phyloP scores from a whole-genome alignment of 208 protist species.

The Acanthamoeba sp. region DNA sequence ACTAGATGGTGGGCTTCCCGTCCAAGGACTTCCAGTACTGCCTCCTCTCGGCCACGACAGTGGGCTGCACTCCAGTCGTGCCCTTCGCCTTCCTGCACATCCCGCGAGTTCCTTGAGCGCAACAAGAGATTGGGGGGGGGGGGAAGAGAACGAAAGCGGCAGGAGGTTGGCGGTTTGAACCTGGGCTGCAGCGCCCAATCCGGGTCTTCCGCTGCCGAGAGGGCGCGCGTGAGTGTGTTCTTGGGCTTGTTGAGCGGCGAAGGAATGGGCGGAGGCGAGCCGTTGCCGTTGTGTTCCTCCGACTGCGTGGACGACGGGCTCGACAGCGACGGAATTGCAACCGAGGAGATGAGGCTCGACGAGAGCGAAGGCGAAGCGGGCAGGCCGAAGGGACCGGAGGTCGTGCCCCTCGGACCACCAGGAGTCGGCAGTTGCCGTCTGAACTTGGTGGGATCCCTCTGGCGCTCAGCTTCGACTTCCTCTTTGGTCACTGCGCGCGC shows the following conservation, averaged over 20 bases:
- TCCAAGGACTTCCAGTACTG: slow-evolving; percentile 16
- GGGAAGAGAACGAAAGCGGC: too few relatives aligned
- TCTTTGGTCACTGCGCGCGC: slow-evolving; percentile 1
- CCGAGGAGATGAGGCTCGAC: not conserved
- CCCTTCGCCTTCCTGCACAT: not conserved
- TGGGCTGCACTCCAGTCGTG: not conserved
- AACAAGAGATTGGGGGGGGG: not conserved
- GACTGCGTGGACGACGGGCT: not conserved
- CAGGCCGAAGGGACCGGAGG: not conserved
- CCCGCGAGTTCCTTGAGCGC: too few relatives aligned
- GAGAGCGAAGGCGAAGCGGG: not conserved
- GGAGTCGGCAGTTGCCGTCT: not conserved
- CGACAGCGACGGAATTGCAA: slow-evolving; percentile 10
- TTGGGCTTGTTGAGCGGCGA: slow-evolving; percentile 14
- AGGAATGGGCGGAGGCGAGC: not conserved
- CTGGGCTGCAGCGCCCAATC: not conserved
- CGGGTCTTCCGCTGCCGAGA: not conserved
- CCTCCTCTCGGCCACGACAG: slow-evolving; percentile 11
- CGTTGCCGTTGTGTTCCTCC: not conserved
- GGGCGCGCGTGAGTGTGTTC: not conserved
- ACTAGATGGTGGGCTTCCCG: not conserved
- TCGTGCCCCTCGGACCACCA: not conserved
- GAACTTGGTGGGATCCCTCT: slow-evolving; percentile 12
- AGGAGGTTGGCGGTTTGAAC: not conserved
- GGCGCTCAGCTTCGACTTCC: not conserved